Percentiles rank a stretch among this genome's conserved stretches.
Conservation (phyloP, 2,329 filamentous ascomycete species). For the Apiospora saccharicola region DNA sequence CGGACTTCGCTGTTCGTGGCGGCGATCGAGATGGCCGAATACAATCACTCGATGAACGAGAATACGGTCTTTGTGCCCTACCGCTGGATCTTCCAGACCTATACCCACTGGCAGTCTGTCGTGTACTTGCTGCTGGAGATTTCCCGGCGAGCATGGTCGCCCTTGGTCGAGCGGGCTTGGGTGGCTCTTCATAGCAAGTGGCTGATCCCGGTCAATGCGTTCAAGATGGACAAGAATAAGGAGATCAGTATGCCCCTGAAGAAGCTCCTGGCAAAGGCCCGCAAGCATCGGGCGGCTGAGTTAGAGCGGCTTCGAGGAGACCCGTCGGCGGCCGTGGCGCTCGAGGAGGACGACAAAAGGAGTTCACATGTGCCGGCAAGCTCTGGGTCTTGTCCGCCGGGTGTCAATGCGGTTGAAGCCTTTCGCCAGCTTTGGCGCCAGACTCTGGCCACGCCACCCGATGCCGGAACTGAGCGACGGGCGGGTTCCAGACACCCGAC, state of each 20-base stretch:
- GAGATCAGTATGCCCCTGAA: slow-evolving; percentile 51
- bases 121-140: slow-evolving; percentile 57
- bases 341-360: slow-evolving; percentile 41
- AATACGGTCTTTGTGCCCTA: slow-evolving; percentile 58
- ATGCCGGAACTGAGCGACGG: not conserved
- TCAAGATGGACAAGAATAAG: slow-evolving; percentile 38
- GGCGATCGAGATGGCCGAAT: slow-evolving; percentile 78
- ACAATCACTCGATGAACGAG: slow-evolving; percentile 69
- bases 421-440: slow-evolving; percentile 44
- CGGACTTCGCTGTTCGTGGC: slow-evolving; percentile 75
- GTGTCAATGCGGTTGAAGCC: slow-evolving; percentile 32
- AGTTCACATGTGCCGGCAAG: slow-evolving; percentile 39
- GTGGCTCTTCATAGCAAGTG: slow-evolving; percentile 38
- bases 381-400: slow-evolving; percentile 38
- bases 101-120: slow-evolving; percentile 60
- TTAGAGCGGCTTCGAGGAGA: slow-evolving; percentile 44
- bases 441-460: slow-evolving; percentile 34
- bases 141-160: slow-evolving; percentile 39
- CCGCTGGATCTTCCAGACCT: slow-evolving; percentile 59
- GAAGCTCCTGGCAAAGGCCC: slow-evolving; percentile 48
- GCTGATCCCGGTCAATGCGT: slow-evolving; percentile 36
- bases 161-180: slow-evolving; percentile 40
- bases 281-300: slow-evolving; percentile 47
- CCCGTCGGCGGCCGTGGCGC: slow-evolving; percentile 32
- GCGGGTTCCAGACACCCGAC: not conserved